Percentiles rank a stretch among this genome's conserved stretches.
Evolutionary conservation across 495 filamentous ascomycete species (phyloP).

Genomic region (Podospora appendiculata): DNA sequence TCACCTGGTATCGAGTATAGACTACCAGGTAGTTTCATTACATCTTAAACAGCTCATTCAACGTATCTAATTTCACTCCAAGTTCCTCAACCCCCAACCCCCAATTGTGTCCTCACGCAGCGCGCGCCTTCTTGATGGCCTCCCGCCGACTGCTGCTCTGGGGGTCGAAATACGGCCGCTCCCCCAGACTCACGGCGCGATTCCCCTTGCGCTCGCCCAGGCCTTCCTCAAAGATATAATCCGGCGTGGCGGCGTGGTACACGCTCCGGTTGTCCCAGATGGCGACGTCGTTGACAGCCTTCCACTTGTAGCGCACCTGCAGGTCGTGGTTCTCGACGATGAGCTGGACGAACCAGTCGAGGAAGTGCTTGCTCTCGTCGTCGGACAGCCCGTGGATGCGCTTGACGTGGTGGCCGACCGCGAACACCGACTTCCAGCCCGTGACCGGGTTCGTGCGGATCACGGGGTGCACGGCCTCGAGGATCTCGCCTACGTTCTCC

Average conservation of each 20-base stretch:
- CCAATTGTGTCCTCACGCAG: not conserved
- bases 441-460: constrained; percentile 79
- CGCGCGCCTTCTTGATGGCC: constrained; percentile 26
- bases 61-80: too few relatives aligned
- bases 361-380: constrained; percentile 54
- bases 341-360: constrained; percentile 55
- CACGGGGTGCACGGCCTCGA: constrained; percentile 61
- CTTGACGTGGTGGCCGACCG: constrained; percentile 52
- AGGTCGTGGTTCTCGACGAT: constrained; percentile 73
- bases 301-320: constrained; percentile 65
- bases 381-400: constrained; percentile 59
- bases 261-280: constrained; percentile 76
- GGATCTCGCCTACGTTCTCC: constrained; percentile 55
- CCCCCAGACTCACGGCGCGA: constrained; percentile 57
- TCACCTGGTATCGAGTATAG: too few relatives aligned
- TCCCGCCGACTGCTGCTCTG: constrained; percentile 52
- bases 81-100: too few relatives aligned
- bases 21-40: too few relatives aligned
- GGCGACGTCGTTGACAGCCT: constrained; percentile 53
- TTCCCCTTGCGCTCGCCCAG: constrained; percentile 54
- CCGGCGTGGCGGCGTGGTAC: constrained; percentile 65
- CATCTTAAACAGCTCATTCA: too few relatives aligned
- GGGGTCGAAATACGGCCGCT: constrained; percentile 62
- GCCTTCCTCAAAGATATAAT: constrained; percentile 39
- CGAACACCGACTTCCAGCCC: constrained; percentile 69